Base-by-base conservation (phyloP, 2,329 filamentous ascomycete species). In the Pseudogymnoascus sp. region DNA sequence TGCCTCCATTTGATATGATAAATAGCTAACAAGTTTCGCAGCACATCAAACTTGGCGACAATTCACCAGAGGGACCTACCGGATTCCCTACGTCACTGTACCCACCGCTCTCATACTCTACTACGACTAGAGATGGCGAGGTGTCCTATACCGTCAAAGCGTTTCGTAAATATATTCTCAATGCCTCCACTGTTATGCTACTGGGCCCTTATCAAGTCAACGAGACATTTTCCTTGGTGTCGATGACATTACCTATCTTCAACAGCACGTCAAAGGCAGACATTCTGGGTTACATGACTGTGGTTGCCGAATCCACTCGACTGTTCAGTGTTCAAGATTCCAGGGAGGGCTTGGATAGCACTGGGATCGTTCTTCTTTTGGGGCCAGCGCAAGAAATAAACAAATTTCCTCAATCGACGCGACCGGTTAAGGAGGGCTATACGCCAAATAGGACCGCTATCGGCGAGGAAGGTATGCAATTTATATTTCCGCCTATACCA, bases 251-350 rank as follows among this genome's bases (percentile, higher is more conserved):
- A 13, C 89, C 91, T 0, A 83, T 96, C 59, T 80, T 89, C 62
- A 84, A 87, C 69, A 88, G 85, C 64, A 77, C 78, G 1, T 79
- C 80, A 2, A 71, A 74, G 39, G 75, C 74, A 3, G 84, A 87
- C 63, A 81, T 92, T 0, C 77, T 96, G 4, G 92, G 90, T 1
- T 96, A 90, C 76, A 81, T 96, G 75, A 95, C 90, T 1, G 75
- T 92, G 2, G 77, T 95, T n/a, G 80, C 88, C 60, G 82, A 88
- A 60, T 86, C 86, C 1, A 74, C 75, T 3, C 78, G 86, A 1
- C 76, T 94, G 3, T 75, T 84, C n/a, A 72, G 78, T 45, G 79
- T 90, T 1, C 75, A 85, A 23, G 72, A 75, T 15, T 87, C 86
- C 1, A 74, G 77, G 1, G 88, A 91, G 70, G 90, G 89, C 1